phyloP scores from a whole-genome alignment of 2,329 filamentous ascomycete species.

The Sporothrix globosa region DNA sequence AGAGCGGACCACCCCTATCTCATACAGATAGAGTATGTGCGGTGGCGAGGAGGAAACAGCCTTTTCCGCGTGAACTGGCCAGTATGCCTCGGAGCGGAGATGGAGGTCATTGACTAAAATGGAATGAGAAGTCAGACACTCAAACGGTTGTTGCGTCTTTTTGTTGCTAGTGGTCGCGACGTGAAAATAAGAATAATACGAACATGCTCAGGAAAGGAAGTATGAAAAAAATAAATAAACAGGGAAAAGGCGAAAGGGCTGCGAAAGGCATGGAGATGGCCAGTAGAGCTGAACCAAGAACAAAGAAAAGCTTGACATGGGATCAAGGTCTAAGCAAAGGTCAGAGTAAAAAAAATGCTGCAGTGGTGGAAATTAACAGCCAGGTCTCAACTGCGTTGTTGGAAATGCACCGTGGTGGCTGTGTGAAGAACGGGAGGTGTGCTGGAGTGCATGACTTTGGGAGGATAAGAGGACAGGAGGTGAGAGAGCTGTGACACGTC shows the following conservation, averaged over 20 bases:
- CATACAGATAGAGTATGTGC: background rate
- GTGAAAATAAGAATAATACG: background rate
- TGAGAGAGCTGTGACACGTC: too few species aligned
- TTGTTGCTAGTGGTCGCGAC: background rate
- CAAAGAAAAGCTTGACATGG: background rate
- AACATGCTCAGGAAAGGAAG: too few species aligned
- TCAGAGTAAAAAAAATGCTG: background rate
- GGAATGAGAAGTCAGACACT: too few species aligned
- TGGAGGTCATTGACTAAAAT: background rate
- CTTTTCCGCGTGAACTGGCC: background rate
- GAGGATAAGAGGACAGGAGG: background rate
- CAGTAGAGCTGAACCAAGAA: background rate
- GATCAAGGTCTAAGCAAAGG: background rate
- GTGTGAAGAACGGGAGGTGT: background rate
- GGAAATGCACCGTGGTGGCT: conserved; percentile 21
- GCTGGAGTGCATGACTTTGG: background rate
- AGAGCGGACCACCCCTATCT: conserved; percentile 6
- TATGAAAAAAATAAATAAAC: too few species aligned
- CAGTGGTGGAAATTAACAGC: too few species aligned
- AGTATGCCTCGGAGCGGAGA: background rate
- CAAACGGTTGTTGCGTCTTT: background rate
- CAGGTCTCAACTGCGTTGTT: background rate
- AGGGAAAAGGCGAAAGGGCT: background rate
- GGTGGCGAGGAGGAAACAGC: conserved; percentile 1
- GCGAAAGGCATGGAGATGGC: background rate